Evolutionary conservation across 2,329 filamentous ascomycete genomes (phyloP).

Genomic region (Xylariomycetidae sp.): DNA sequence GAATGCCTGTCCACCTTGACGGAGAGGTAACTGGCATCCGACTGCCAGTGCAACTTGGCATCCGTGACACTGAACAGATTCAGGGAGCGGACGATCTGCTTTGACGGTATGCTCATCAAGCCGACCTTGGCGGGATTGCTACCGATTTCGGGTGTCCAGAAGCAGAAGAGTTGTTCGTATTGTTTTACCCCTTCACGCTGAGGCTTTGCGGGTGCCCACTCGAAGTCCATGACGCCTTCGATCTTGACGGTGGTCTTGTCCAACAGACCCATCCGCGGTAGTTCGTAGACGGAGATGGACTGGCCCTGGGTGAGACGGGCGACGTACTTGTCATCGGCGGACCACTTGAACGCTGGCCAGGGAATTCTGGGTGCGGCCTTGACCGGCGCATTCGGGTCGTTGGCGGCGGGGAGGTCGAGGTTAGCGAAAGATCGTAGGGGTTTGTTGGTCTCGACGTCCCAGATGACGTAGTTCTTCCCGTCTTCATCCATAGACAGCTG

Average conservation of each 20-base stretch:
- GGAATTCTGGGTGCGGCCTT: slow-evolving; percentile 82
- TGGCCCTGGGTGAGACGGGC: slow-evolving; percentile 84
- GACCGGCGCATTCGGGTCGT: slow-evolving; percentile 56
- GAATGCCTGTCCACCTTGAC: slow-evolving; percentile 99
- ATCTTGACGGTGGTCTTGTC: slow-evolving; percentile 94
- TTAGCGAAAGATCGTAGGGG: slow-evolving; percentile 92
- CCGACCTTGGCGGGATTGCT: slow-evolving; percentile 97
- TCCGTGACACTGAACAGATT: slow-evolving; percentile 98
- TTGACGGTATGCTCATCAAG: slow-evolving; percentile 92
- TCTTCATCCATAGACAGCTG: slow-evolving; percentile 88
- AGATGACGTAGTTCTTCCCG: slow-evolving; percentile 98
- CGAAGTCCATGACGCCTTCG: slow-evolving; percentile 94
- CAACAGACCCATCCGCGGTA: slow-evolving; percentile 82
- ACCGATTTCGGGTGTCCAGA: slow-evolving; percentile 97
- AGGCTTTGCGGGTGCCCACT: slow-evolving; percentile 86
- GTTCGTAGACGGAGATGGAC: slow-evolving; percentile 87
- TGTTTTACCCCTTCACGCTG: slow-evolving; percentile 80
- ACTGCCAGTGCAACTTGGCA: slow-evolving; percentile 98
- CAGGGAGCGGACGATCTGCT: slow-evolving; percentile 87
- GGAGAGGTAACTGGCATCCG: slow-evolving; percentile 86
- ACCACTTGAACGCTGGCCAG: slow-evolving; percentile 99
- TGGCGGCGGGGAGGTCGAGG: slow-evolving; percentile 66
- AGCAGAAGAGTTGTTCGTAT: slow-evolving; percentile 95
- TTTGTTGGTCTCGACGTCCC: slow-evolving; percentile 87
- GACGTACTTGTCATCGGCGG: slow-evolving; percentile 93